phyloP scores from a whole-genome alignment of 2,329 filamentous ascomycete genomes.

The Aspergillus ibericus region DNA sequence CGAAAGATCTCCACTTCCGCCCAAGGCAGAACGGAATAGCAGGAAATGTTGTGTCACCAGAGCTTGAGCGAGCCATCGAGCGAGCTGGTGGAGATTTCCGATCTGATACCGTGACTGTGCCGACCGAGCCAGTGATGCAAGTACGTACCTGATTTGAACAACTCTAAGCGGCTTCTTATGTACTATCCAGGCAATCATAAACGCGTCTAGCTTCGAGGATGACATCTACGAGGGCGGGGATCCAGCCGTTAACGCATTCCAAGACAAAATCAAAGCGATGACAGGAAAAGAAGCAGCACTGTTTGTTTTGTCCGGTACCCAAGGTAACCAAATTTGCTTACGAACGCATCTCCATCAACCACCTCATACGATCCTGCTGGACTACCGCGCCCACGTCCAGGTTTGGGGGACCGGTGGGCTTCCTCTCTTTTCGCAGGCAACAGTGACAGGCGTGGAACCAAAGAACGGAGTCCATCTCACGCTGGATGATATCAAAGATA shows the following conservation, averaged over 20 bases:
- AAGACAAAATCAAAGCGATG: conserved; percentile 31
- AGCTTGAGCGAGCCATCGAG: background rate
- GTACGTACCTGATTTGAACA: background rate
- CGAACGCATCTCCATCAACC: conserved; percentile 35
- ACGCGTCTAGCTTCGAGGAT: conserved; percentile 33
- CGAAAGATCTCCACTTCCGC: background rate
- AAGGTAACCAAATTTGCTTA: conserved; percentile 42
- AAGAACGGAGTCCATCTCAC: conserved; percentile 37
- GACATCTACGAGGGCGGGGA: conserved; percentile 34
- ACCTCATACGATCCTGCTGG: conserved; percentile 35
- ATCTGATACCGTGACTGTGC: conserved; percentile 30
- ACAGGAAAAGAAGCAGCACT: conserved; percentile 37
- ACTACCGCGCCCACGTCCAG: conserved; percentile 38
- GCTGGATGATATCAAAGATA: conserved; percentile 33
- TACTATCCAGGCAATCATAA: background rate
- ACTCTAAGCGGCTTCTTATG: background rate
- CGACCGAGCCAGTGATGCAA: conserved; percentile 29
- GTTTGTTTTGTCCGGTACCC: conserved; percentile 39
- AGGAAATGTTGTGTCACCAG: background rate
- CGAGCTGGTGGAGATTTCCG: conserved; percentile 23
- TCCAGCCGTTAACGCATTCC: conserved; percentile 28
- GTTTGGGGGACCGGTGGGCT: conserved; percentile 32
- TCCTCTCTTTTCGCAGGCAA: conserved; percentile 34
- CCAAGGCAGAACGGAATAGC: background rate
- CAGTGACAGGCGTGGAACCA: conserved; percentile 29